Base-by-base conservation (phyloP, 2,329 filamentous ascomycete genomes). In the Exophiala viscosa region DNA sequence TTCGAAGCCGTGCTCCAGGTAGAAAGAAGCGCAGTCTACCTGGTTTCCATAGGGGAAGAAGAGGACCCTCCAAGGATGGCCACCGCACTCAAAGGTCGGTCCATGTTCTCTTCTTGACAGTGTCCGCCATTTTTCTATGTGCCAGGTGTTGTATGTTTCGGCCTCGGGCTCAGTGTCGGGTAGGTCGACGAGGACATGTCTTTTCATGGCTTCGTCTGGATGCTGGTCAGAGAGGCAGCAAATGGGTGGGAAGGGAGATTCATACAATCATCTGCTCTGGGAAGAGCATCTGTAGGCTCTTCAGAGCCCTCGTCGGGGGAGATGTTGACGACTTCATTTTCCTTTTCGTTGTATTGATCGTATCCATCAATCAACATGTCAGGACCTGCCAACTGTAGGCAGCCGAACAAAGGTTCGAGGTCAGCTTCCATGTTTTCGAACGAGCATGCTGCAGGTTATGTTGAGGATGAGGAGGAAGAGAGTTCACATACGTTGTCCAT, bases 11-110 rank as follows among this genome's bases (percentile, higher is more conserved):
- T 97, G 93, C 70, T 99, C 93, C 17, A 99, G 82, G 70, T 67
- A 99, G 69, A 99, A 89, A 5, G 93, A 97, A 42, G 87, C 90
- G 66, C 89, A 87, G 61, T 97, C 92, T 50, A 91, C 88, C 61
- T 95, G 92, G 69, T 99, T 99, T 46, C 93, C 93, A 59, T 85
- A 90, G 0, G 93, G 92, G 66, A 99, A 99, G 68, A 99, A 90
- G 11, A 99, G 81, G 63, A 97, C 86, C 65, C 92, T 87, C 93
- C 93, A 99, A 69, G 92, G 93, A 67, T 84, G 86, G 45, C 88
- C 91, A 45, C 85, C 91, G 59, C 89, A 92, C 55, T 93, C 70
- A 69, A 99, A 99, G 52, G 86, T 69, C 2, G 93, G 93, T 1
- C 93, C 90, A 74, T 95, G 90, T 65, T 93, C 86, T 67, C 88